phyloP scores from a whole-genome alignment of 2,329 filamentous ascomycete species.

The Plenodomus lindquistii region DNA sequence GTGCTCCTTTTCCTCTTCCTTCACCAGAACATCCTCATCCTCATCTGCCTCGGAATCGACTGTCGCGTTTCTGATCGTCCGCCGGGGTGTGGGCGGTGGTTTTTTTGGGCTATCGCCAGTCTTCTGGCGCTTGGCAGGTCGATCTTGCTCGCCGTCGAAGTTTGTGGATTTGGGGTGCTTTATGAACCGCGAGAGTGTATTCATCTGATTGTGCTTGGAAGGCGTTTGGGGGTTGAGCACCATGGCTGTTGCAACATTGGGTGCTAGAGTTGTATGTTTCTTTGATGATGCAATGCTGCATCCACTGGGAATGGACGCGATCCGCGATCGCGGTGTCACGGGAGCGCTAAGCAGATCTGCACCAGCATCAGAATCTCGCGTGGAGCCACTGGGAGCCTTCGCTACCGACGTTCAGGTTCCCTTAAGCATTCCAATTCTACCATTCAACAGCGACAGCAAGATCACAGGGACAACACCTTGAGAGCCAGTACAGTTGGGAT shows the following conservation, averaged over 20 bases:
- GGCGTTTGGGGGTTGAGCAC: conserved; percentile 46
- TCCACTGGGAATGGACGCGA: conserved; percentile 8
- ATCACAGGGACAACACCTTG: too few relatives aligned
- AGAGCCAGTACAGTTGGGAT: too few relatives aligned
- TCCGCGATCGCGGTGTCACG: conserved; percentile 21
- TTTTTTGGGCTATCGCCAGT: conserved; percentile 29
- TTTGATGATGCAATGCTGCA: conserved; percentile 3
- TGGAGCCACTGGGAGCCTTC: too few relatives aligned
- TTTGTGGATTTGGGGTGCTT: conserved; percentile 52
- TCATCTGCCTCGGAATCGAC: conserved; percentile 47
- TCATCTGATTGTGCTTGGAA: conserved; percentile 55
- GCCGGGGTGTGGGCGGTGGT: conserved; percentile 26
- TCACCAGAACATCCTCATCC: conserved; percentile 39
- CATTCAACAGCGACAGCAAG: too few relatives aligned
- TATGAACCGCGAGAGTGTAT: conserved; percentile 42
- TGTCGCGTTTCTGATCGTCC: conserved; percentile 35
- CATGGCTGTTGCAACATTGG: conserved; percentile 25
- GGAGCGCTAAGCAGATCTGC: conserved; percentile 5
- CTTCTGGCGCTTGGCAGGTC: conserved; percentile 50
- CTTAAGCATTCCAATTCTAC: too few relatives aligned
- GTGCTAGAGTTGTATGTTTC: conserved; percentile 4
- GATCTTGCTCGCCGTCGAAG: conserved; percentile 45
- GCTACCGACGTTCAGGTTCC: too few relatives aligned
- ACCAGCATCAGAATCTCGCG: background rate
- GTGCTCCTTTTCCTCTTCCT: conserved; percentile 30